Percentiles rank a stretch among this genome's conserved stretches.
These are phyloP conservation scores for Alternaria rosae DNA, from an alignment of 2,329 filamentous ascomycete species.

Conservation along the genomic window DNA sequence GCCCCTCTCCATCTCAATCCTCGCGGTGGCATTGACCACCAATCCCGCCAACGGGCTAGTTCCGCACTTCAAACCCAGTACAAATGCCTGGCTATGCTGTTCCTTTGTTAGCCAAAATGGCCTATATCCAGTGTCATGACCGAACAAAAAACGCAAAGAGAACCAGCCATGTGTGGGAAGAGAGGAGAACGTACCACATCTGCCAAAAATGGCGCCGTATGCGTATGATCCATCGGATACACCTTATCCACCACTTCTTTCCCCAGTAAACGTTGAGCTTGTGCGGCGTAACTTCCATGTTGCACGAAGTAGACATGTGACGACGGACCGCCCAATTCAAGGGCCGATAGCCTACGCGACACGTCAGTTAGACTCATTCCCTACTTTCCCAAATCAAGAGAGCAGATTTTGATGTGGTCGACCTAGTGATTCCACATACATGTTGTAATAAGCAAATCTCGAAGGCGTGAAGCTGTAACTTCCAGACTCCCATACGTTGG, in stretches of 20 bases:
- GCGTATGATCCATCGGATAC: conserved; percentile 37
- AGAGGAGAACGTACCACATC: conserved; percentile 14
- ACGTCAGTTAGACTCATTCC: not conserved
- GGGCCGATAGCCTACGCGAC: conserved; percentile 63
- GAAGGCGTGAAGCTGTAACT: not conserved
- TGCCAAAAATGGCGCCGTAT: conserved; percentile 31
- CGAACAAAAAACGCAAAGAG: no score
- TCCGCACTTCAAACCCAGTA: conserved; percentile 30
- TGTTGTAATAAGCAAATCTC: not conserved
- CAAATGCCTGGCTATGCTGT: conserved; percentile 25
- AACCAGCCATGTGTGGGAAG: not conserved
- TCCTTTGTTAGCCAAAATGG: not conserved
- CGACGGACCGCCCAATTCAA: conserved; percentile 52
- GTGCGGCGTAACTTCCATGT: conserved; percentile 64
- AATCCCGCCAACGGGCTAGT: conserved; percentile 27
- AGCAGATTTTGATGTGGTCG: not conserved
- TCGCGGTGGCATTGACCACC: conserved; percentile 29
- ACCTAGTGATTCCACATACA: not conserved
- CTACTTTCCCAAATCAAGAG: not conserved
- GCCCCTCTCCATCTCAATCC: conserved; percentile 24
- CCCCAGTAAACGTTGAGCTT: conserved; percentile 35
- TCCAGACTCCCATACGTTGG: conserved; percentile 31
- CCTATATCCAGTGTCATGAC: no score
- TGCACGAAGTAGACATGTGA: conserved; percentile 56
- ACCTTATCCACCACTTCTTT: conserved; percentile 23